phyloP scores from a whole-genome alignment of 2,329 filamentous ascomycete genomes.

The Biscogniauxia mediterranea region DNA sequence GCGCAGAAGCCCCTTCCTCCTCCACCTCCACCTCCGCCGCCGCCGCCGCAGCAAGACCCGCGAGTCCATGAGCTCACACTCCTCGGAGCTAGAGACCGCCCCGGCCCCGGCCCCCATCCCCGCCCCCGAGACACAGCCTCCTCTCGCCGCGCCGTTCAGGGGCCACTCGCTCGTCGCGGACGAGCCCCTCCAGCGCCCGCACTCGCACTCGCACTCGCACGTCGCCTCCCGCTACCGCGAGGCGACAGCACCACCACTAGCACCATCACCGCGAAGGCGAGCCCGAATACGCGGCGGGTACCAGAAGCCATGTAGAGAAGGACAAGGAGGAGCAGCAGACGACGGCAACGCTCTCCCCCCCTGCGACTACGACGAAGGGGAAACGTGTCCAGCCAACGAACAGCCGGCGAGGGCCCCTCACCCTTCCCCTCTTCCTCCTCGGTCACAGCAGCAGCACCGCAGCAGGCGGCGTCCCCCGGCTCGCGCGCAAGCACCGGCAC shows the following conservation, averaged over 20 bases:
- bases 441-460: not conserved
- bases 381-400: no score
- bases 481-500: no score
- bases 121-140: no score
- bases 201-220: no score
- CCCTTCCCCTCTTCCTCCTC: no score
- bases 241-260: not conserved
- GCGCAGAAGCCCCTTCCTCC: not conserved
- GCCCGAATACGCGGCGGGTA: no score
- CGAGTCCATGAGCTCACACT: slow-evolving; percentile 1
- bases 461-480: no score
- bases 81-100: slow-evolving; percentile 1
- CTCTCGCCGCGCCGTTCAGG: slow-evolving; percentile 16
- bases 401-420: no score
- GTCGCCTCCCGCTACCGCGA: no score
- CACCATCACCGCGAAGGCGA: not conserved
- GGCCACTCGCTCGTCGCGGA: slow-evolving; percentile 34
- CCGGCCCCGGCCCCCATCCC: slow-evolving; percentile 6
- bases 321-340: no score
- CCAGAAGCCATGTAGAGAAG: no score
- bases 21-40: not conserved
- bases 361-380: slow-evolving; percentile 9
- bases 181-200: slow-evolving; percentile 41
- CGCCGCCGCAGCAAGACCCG: slow-evolving; percentile 1
- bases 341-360: no score